Evolutionary conservation across 208 protist species (phyloP), one percentile per base, ranked within the genome.

Genomic region (Strigomonas galati): DNA sequence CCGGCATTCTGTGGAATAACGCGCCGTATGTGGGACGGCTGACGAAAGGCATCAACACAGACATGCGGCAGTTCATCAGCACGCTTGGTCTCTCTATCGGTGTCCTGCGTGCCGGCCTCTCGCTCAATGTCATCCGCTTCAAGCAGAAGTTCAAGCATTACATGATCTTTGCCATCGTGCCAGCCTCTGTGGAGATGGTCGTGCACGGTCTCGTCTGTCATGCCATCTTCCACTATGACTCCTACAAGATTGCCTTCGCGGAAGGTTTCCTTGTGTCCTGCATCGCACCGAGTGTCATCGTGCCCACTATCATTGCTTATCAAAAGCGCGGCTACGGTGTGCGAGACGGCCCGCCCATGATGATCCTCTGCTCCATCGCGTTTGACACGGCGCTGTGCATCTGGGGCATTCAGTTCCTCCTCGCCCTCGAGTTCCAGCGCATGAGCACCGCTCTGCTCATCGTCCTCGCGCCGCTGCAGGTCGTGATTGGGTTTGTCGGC

Each of bases 1-100:
- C 77, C 12, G 82, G 75, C 21, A 67, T 84, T 63, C 54, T 88
- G 59, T 88, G 78, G 65, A 76, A 81, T 52, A 88, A 84, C 62
- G 74, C 82, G 15, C 82, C 82, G 28, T 73, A 74, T 62, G 64
- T 67, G 1, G 72, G 69, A 1, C 74, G 69, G 24, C 62, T 84
- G n/a, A 88, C 82, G 3, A 65, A 46, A 1, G 82, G 82, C 55
- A 84, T 84, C 48, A 68, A 58, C 31, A 2, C 67, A 46, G 62
- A 68, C 32, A 79, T 84, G 61, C 63, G 71, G 0, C 40, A 60
- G 28, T 77, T 82, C 28, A 59, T 80, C n/a, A 44, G 68, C 48
- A 74, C 71, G 62, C 75, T 84, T 35, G 78, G 78, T 4, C 58
- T 88, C 10, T 61, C 82, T 23, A 76, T 88, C 23, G 78, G 76